phyloP scores from a whole-genome alignment of 495 filamentous ascomycete genomes.

The Letharia lupina region DNA sequence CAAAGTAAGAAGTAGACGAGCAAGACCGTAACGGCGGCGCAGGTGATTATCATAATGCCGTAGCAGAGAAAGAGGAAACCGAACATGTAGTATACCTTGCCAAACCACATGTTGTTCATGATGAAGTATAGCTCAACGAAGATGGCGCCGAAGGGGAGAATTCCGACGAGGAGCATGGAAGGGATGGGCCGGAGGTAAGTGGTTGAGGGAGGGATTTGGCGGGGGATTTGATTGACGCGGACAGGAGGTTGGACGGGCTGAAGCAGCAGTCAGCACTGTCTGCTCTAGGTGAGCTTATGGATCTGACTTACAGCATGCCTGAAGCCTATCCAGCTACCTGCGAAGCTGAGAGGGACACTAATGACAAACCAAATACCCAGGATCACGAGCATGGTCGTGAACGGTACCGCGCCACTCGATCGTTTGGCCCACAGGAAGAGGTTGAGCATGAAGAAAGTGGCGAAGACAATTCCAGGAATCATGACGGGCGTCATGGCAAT shows the following conservation, averaged over 20 bases:
- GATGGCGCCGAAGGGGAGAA: conserved; percentile 91
- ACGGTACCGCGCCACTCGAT: conserved; percentile 88
- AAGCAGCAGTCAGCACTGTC: neutral
- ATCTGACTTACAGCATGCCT: conserved; percentile 41
- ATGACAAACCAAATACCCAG: conserved; percentile 94
- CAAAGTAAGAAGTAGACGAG: conserved; percentile 93
- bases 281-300: neutral
- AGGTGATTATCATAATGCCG: conserved; percentile 93
- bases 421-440: conserved; percentile 89
- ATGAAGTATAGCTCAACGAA: conserved; percentile 98
- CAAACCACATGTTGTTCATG: conserved; percentile 95
- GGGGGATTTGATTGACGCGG: conserved; percentile 94
- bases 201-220: conserved; percentile 78
- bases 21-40: conserved; percentile 81
- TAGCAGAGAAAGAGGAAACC: conserved; percentile 98
- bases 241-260: conserved; percentile 65
- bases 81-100: conserved; percentile 99
- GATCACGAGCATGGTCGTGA: conserved; percentile 91
- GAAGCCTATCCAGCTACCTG: conserved; percentile 91
- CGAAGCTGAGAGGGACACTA: conserved; percentile 80
- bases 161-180: conserved; percentile 79
- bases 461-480: conserved; percentile 80
- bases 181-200: conserved; percentile 78
- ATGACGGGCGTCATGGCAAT: conserved; percentile 80
- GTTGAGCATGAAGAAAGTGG: conserved; percentile 86